phyloP scores from a whole-genome alignment of 768 basidiomycete species.

The Serendipita sp. region DNA sequence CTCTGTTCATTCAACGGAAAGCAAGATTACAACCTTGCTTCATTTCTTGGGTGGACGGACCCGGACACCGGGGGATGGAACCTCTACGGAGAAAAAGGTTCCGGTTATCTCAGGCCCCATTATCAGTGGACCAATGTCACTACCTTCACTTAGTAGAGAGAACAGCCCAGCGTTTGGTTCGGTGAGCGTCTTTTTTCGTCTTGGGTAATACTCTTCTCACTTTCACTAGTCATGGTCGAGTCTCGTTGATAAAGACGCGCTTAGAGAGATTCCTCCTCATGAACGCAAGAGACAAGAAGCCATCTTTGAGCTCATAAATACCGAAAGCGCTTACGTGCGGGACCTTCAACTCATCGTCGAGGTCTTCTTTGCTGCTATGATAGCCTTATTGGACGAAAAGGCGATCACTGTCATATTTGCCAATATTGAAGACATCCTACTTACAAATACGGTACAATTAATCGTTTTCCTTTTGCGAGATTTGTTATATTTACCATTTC shows the following conservation, averaged over 20 bases:
- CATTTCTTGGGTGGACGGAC: constrained; percentile 50
- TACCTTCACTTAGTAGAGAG: constrained; percentile 34
- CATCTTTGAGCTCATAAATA: constrained; percentile 88
- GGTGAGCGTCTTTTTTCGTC: constrained; percentile 23
- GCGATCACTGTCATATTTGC: constrained; percentile 74
- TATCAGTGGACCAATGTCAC: constrained; percentile 38
- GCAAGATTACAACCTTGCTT: constrained; percentile 29
- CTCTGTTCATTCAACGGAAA: constrained; percentile 12
- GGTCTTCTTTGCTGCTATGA: constrained; percentile 76
- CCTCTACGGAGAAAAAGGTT: constrained; percentile 2
- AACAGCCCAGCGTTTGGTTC: constrained; percentile 51
- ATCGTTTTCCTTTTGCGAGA: background rate
- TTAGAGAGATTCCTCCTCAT: constrained; percentile 58
- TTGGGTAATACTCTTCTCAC: background rate
- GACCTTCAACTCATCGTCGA: constrained; percentile 85
- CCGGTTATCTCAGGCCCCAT: constrained; percentile 19
- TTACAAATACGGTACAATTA: constrained; percentile 62
- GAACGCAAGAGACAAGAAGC: constrained; percentile 88
- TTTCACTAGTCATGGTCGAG: constrained; percentile 71
- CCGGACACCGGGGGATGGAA: constrained; percentile 18
- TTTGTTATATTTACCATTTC: constrained; percentile 4
- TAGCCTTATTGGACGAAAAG: constrained; percentile 54
- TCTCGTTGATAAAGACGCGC: constrained; percentile 65
- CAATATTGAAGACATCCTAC: constrained; percentile 81
- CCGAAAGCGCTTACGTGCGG: constrained; percentile 78